These are phyloP conservation scores for Candida neerlandica DNA, from an alignment of 1,139 yeast species.

Conservation along the genomic window DNA sequence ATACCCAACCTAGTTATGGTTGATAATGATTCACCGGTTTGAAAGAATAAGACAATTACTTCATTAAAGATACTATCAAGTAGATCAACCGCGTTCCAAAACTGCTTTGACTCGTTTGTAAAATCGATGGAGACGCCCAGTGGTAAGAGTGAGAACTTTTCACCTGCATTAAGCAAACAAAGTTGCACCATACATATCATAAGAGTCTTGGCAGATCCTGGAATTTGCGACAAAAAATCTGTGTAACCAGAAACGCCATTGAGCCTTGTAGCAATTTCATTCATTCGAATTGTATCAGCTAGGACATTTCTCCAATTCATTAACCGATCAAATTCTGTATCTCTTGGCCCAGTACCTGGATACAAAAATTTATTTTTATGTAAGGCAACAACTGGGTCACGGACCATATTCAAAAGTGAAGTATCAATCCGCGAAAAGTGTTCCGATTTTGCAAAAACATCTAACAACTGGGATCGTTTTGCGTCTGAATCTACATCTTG, in stretches of 20 bases:
- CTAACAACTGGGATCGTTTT: background rate
- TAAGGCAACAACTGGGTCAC: slow-evolving; percentile 1
- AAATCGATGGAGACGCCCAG: background rate
- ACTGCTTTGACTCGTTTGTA: slow-evolving; percentile 1
- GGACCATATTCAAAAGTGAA: background rate
- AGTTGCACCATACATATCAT: slow-evolving; percentile 40
- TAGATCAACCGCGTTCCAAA: slow-evolving; percentile 27
- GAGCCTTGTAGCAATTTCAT: slow-evolving; percentile 56
- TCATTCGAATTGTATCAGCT: slow-evolving; percentile 59
- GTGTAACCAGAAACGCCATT: slow-evolving; percentile 36
- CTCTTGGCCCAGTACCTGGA: slow-evolving; percentile 3
- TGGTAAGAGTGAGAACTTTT: slow-evolving; percentile 5
- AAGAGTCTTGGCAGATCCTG: slow-evolving; percentile 36
- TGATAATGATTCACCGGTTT: slow-evolving; percentile 45
- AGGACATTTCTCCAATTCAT: slow-evolving; percentile 34
- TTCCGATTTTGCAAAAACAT: background rate
- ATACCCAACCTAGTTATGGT: slow-evolving; percentile 35
- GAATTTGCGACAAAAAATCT: slow-evolving; percentile 35
- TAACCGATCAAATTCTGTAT: slow-evolving; percentile 21
- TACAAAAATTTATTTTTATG: slow-evolving; percentile 5
- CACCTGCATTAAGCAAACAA: slow-evolving; percentile 15
- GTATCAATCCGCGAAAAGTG: slow-evolving; percentile 4
- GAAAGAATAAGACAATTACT: slow-evolving; percentile 41
- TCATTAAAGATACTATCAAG: slow-evolving; percentile 42
- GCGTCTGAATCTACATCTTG: slow-evolving; percentile 7